Conservation (phyloP, 148 eudicot species). For the Amaranthus hypochondriacus region DNA sequence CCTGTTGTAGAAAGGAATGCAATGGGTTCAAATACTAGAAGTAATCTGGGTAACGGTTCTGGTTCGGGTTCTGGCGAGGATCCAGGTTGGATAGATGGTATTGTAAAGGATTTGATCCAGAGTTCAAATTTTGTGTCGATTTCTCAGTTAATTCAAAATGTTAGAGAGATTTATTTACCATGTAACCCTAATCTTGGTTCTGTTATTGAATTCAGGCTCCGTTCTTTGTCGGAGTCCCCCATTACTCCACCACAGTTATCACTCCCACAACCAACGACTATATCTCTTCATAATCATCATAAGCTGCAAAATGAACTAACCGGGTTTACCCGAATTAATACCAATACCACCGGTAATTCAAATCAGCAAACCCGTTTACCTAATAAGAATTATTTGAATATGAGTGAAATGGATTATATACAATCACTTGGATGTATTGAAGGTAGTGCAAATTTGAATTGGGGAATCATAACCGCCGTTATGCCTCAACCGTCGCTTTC, state of each 20-base stretch:
- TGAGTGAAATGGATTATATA: slow-evolving; percentile 7
- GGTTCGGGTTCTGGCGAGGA: slow-evolving; percentile 29
- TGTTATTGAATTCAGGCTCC: slow-evolving; percentile 67
- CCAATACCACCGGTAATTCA: not conserved
- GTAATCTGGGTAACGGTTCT: not conserved
- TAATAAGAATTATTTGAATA: not conserved
- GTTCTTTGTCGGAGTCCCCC: slow-evolving; percentile 44
- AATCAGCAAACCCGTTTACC: not conserved
- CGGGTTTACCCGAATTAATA: not conserved
- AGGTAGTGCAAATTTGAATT: not conserved
- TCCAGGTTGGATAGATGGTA: slow-evolving; percentile 68
- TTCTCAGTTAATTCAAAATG: slow-evolving; percentile 80
- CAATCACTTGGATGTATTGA: not conserved
- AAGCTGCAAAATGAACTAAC: not conserved
- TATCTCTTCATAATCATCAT: not conserved
- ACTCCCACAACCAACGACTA: not conserved
- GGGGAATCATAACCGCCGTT: not conserved
- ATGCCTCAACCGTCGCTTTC: slow-evolving; percentile 12
- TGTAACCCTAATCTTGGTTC: slow-evolving; percentile 79
- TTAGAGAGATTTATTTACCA: slow-evolving; percentile 88
- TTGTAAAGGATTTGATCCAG: slow-evolving; percentile 78
- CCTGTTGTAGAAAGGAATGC: slow-evolving; percentile 29
- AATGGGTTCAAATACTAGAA: not conserved
- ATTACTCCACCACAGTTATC: not conserved
- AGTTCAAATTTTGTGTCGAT: slow-evolving; percentile 55